Base-by-base conservation (phyloP, 257 asterid genomes). In the Linderniella brevidens region DNA sequence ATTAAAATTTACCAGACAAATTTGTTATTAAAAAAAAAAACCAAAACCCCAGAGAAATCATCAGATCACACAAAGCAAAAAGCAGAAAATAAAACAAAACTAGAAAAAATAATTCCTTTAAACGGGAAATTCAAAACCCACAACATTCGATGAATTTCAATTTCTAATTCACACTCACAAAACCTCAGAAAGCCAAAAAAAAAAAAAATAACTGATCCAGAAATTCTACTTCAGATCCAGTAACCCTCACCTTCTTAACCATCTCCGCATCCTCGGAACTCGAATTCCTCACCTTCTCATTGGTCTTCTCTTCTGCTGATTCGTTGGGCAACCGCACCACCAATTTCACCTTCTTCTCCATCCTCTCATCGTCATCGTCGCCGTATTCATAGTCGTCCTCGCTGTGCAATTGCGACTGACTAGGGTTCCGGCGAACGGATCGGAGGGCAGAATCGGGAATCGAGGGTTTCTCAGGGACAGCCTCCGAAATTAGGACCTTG, bases 281-380 rank as follows among this genome's bases (percentile, higher is more conserved):
- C 60, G 43, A 59, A 11, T 47, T 37, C 57, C 58, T 66, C 35
- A 50, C 59, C 59, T 53, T 60, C 3, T 38, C 67, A 13, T 52
- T 58, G 37, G 52, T 53, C 35, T 3, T 35, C 29, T n/a, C 46
- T 35, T 56, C 62, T 4, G 56, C 74, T 15, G 66, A 63, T 39
- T 78, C 75, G 66, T 76, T 73, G 11, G 96, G 96, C 61, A 86
- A 54, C 4, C 86, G 90, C 11, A 82, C 86, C 5, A 77, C 94
- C 48, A 86, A 84, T 73, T 86, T 86, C 59, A 86, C 93, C 66
- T 86, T 82, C 75, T 86, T 86, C 82, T 82, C 72, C 60, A 70
- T 74, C 57, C 94, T 66, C 56, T 90, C 94, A 64, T 90, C 94
- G 6, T 85, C 96, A 43, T 85, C 92, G 50, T 76, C 82, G 35